A percentile compares a stretch with the other conserved stretches of the same genome.
phyloP scores from a whole-genome alignment of 257 asterid species.

The Lithospermum erythrorhizon region DNA sequence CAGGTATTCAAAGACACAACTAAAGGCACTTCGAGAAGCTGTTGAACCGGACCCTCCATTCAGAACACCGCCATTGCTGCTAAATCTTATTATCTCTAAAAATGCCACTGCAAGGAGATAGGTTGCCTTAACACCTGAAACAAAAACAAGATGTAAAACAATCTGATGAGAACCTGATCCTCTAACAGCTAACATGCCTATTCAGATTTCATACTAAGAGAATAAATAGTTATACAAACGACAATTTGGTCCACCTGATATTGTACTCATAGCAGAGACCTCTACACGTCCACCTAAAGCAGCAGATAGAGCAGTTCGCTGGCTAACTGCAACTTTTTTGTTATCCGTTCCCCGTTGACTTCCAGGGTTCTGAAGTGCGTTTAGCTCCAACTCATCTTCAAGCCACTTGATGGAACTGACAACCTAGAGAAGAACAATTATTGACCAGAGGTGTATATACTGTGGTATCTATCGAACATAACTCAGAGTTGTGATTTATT shows the following conservation, averaged over 20 bases:
- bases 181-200: conserved; percentile 3
- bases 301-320: conserved; percentile 92
- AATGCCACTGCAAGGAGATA: conserved; percentile 98
- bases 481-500: background rate
- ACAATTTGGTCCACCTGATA: conserved; percentile 50
- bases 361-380: conserved; percentile 97
- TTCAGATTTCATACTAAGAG: background rate
- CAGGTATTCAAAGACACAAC: conserved; percentile 91
- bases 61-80: conserved; percentile 96
- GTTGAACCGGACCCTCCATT: conserved; percentile 58
- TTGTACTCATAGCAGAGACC: conserved; percentile 79
- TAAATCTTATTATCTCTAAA: conserved; percentile 88
- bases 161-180: background rate
- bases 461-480: background rate
- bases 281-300: conserved; percentile 95
- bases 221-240: background rate
- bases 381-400: conserved; percentile 99
- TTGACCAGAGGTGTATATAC: background rate
- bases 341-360: conserved; percentile 87
- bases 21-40: conserved; percentile 87
- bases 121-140: conserved; percentile 94
- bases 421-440: conserved; percentile 40
- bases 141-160: conserved; percentile 12
- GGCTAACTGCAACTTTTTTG: conserved; percentile 90
- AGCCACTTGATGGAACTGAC: conserved; percentile 99